Conservation (phyloP, 352 stramenopile genomes). For the Aphanomyces stellatus region DNA sequence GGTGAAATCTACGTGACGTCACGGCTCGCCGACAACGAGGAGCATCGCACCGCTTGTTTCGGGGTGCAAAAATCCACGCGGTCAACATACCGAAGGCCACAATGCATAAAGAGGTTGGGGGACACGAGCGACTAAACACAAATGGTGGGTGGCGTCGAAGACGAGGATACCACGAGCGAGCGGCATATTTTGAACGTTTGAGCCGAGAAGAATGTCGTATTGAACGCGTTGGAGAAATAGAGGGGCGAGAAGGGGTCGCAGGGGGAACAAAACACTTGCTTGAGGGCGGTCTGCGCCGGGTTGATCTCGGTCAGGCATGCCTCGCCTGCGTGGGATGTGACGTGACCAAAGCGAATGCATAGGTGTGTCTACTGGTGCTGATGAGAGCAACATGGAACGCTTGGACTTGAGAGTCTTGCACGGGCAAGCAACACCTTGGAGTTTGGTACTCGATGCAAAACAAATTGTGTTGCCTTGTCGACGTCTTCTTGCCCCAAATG, state of each 20-base stretch:
- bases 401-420: conserved; percentile 53
- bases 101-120: conserved; percentile 48
- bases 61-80: conserved; percentile 48
- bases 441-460: conserved; percentile 72
- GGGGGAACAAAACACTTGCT: conserved; percentile 18
- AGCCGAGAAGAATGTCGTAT: conserved; percentile 47
- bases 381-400: conserved; percentile 52
- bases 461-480: conserved; percentile 20
- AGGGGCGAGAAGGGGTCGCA: conserved; percentile 36
- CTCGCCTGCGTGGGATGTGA: neutral
- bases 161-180: conserved; percentile 35
- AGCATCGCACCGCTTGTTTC: conserved; percentile 36
- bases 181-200: conserved; percentile 62
- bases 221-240: conserved; percentile 34
- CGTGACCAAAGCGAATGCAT: neutral
- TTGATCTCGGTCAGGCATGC: conserved; percentile 13
- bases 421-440: conserved; percentile 56
- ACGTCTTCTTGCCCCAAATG: neutral
- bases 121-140: neutral
- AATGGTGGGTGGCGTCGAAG: neutral
- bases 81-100: conserved; percentile 44
- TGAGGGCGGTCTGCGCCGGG: neutral
- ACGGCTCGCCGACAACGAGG: neutral
- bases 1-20: conserved; percentile 28
- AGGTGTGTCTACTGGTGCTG: conserved; percentile 27